A percentile compares a stretch with the other conserved stretches of the same genome.
phyloP scores from a whole-genome alignment of 2,329 filamentous ascomycete genomes.

The Fusarium robinianum region DNA sequence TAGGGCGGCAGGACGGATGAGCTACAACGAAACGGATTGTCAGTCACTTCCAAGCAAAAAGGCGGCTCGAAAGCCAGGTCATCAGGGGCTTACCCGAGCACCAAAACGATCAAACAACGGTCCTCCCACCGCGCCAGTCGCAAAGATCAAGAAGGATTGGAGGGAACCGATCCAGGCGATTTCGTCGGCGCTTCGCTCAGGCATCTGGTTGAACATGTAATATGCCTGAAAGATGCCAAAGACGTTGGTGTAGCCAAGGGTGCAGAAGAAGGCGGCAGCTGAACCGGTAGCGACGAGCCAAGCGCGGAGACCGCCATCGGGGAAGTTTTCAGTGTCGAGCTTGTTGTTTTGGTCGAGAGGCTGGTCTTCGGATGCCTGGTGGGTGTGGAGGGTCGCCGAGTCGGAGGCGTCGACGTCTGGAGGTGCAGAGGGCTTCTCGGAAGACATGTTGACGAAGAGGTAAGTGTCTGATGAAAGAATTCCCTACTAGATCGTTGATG shows the following conservation, averaged over 20 bases:
- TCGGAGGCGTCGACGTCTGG: too few relatives aligned
- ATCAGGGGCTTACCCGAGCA: constrained; percentile 40
- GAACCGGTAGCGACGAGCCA: constrained; percentile 26
- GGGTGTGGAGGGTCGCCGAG: too few relatives aligned
- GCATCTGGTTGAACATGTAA: constrained; percentile 35
- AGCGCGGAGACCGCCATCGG: constrained; percentile 12
- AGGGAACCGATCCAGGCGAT: constrained; percentile 38
- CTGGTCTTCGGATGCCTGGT: neutral
- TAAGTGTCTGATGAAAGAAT: too few relatives aligned
- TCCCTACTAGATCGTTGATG: too few relatives aligned
- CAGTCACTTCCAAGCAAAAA: constrained; percentile 32
- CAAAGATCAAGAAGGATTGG: constrained; percentile 34
- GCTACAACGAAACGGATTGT: too few relatives aligned
- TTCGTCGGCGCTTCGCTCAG: constrained; percentile 25
- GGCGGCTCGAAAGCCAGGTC: constrained; percentile 38
- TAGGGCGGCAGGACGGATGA: constrained; percentile 21
- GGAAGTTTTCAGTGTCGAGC: neutral
- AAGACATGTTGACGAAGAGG: too few relatives aligned
- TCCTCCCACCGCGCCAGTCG: constrained; percentile 41
- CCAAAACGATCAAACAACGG: constrained; percentile 51
- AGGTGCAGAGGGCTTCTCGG: too few relatives aligned
- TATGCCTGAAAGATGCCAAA: constrained; percentile 37
- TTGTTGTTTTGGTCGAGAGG: neutral
- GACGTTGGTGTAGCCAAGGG: constrained; percentile 35
- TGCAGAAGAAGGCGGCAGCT: constrained; percentile 33